These are phyloP conservation scores for Solanum chilense DNA, from an alignment of 257 asterid species.

Conservation along the genomic window DNA sequence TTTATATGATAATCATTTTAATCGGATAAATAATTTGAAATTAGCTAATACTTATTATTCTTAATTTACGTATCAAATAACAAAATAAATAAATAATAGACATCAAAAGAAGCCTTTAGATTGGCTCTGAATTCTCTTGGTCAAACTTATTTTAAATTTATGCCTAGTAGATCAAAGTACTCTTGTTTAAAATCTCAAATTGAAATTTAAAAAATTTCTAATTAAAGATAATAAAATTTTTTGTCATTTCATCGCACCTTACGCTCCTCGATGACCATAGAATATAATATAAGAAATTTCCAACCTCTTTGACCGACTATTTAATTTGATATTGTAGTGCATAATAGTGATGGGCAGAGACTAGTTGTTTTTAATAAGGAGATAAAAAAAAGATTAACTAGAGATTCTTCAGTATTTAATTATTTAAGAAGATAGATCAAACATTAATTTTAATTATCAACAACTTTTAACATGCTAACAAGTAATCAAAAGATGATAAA, in stretches of 20 bases:
- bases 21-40: background rate
- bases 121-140: background rate
- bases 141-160: background rate
- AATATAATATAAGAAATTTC: background rate
- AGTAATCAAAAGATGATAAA: background rate
- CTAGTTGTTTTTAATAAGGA: background rate
- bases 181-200: background rate
- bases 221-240: background rate
- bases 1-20: background rate
- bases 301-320: background rate
- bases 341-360: background rate
- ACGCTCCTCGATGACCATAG: background rate
- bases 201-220: background rate
- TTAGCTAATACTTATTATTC: too few relatives aligned
- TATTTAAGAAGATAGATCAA: background rate
- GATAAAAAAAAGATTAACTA: background rate
- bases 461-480: background rate
- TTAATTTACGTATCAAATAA: too few relatives aligned
- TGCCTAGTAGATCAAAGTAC: background rate
- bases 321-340: background rate
- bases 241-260: background rate
- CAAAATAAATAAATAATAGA: background rate
- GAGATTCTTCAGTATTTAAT: background rate
- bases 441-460: background rate
- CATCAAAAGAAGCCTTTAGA: background rate